phyloP scores from a whole-genome alignment of 2,329 filamentous ascomycete genomes.

The Calonectria pteridis region DNA sequence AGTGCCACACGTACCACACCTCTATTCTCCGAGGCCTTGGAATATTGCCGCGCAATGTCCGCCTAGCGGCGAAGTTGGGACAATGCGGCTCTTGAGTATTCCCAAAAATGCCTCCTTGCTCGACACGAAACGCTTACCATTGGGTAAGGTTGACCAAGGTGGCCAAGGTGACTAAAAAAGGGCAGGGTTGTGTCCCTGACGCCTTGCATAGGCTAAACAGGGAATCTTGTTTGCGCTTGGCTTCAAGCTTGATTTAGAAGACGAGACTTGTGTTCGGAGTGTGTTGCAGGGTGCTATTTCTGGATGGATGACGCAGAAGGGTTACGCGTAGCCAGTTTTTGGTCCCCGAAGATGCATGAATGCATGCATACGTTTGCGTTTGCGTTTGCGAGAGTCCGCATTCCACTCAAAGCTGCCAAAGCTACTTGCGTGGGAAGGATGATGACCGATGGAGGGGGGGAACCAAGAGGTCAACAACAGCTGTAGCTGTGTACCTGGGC shows the following conservation, averaged over 20 bases:
- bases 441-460: neutral
- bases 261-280: neutral
- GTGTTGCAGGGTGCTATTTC: neutral
- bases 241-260: slow-evolving; percentile 4
- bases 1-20: neutral
- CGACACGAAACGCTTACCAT: neutral
- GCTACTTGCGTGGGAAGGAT: neutral
- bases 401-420: neutral
- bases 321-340: neutral
- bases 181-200: neutral
- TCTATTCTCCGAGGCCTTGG: neutral
- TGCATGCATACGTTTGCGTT: neutral
- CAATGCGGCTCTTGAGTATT: neutral
- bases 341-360: neutral
- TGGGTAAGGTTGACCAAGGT: neutral
- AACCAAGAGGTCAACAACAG: too few species aligned
- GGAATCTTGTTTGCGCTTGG: neutral
- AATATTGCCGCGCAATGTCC: neutral
- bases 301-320: neutral
- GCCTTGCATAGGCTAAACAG: neutral
- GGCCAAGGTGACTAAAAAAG: neutral
- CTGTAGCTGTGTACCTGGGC: neutral
- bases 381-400: too few species aligned
- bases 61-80: neutral
- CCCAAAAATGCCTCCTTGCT: neutral